Evolutionary conservation across 2,329 filamentous ascomycete genomes (phyloP).

Genomic region (Neoascochyta sp.): DNA sequence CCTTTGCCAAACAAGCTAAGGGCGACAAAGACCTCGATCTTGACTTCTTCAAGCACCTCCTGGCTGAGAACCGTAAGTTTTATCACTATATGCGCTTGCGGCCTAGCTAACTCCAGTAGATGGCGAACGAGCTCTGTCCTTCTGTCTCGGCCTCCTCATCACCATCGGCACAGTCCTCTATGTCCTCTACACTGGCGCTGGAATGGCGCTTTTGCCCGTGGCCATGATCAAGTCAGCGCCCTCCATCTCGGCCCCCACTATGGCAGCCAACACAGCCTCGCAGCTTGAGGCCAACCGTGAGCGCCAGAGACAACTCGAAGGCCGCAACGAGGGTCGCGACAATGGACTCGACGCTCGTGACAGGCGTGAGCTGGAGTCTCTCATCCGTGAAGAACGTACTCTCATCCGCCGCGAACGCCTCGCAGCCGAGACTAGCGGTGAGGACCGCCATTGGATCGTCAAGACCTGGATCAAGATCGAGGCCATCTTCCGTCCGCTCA

Average conservation of each 20-base stretch:
- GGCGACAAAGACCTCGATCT: conserved; percentile 68
- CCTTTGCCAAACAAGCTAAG: conserved; percentile 65
- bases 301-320: conserved; percentile 84
- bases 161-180: conserved; percentile 84
- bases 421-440: conserved; percentile 74
- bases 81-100: conserved; percentile 9
- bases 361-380: conserved; percentile 78
- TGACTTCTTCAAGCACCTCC: conserved; percentile 84
- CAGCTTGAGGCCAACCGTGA: conserved; percentile 86
- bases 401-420: conserved; percentile 84
- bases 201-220: conserved; percentile 82
- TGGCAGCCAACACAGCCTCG: conserved; percentile 71
- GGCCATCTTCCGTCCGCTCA: conserved; percentile 80
- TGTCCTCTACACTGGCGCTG: conserved; percentile 81
- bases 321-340: conserved; percentile 72
- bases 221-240: conserved; percentile 90
- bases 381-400: conserved; percentile 87
- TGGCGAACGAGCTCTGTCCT: conserved; percentile 87
- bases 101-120: conserved; percentile 45
- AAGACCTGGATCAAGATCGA: conserved; percentile 75
- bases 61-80: conserved; percentile 71
- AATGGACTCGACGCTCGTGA: conserved; percentile 79
- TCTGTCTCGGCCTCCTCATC: conserved; percentile 82
- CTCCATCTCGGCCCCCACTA: conserved; percentile 74
- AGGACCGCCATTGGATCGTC: conserved; percentile 71